Conservation (phyloP, 2,329 filamentous ascomycete species). For the Claviceps sp. region DNA sequence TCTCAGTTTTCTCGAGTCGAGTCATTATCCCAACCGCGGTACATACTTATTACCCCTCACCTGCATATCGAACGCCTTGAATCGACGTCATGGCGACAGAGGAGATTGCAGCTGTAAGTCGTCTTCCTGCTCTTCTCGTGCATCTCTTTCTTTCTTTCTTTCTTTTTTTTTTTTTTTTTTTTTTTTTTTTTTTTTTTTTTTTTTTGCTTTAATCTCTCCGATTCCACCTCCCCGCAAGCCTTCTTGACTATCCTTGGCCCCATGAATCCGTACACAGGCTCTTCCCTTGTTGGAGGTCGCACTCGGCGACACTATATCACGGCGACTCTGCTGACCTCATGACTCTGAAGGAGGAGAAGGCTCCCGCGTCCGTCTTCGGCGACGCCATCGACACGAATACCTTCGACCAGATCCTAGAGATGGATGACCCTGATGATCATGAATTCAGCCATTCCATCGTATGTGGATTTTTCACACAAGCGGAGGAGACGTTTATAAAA, state of each 20-base stretch:
- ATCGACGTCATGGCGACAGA: constrained; percentile 17
- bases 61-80: neutral
- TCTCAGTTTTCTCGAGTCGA: neutral
- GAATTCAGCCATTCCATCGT: constrained; percentile 88
- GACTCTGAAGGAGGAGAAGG: neutral
- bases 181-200: neutral
- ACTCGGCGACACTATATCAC: neutral
- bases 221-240: neutral
- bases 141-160: no score
- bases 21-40: neutral
- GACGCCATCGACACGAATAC: constrained; percentile 67
- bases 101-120: constrained; percentile 22
- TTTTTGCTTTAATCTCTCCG: neutral
- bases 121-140: neutral
- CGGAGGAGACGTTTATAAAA: constrained; percentile 67
- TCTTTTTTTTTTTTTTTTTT: neutral
- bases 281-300: no score
- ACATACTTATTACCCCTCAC: neutral
- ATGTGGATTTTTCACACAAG: constrained; percentile 85
- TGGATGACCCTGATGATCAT: constrained; percentile 81
- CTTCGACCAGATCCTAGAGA: constrained; percentile 93
- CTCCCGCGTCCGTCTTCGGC: constrained; percentile 30
- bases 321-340: constrained; percentile 10
- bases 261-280: no score
- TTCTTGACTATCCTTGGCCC: neutral